Percentiles rank a stretch among this genome's conserved stretches.
Evolutionary conservation across 2,329 filamentous ascomycete species (phyloP).

Genomic region (Sporothrix globosa): DNA sequence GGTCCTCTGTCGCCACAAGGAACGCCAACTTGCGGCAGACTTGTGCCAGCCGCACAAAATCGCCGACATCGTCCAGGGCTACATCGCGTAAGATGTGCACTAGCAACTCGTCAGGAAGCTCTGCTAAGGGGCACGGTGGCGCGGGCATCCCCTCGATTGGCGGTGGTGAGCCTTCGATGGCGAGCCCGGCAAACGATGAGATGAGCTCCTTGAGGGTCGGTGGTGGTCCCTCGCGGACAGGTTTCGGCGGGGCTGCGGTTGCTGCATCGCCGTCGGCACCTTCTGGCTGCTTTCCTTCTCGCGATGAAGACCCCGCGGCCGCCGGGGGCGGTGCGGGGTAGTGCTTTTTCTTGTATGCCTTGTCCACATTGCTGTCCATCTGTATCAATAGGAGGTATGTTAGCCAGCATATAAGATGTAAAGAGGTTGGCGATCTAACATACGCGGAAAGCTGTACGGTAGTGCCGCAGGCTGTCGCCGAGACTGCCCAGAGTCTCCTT

Average conservation of each 20-base stretch:
- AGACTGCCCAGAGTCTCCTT: constrained; percentile 83
- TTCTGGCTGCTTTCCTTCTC: constrained; percentile 35
- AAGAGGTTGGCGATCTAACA: constrained; percentile 35
- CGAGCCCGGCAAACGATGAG: constrained; percentile 69
- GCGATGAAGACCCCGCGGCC: constrained; percentile 45
- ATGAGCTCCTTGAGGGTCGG: constrained; percentile 70
- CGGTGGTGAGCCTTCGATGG: constrained; percentile 69
- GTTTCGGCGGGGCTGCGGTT: constrained; percentile 56
- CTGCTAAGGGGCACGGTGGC: constrained; percentile 79
- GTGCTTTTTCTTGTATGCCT: constrained; percentile 87
- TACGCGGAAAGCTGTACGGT: constrained; percentile 87
- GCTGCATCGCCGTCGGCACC: background rate
- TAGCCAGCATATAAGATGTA: too few species aligned
- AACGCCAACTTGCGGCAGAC: constrained; percentile 89
- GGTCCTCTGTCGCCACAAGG: constrained; percentile 79
- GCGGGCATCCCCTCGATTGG: constrained; percentile 70
- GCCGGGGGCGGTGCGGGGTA: constrained; percentile 67
- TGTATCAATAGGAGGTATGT: constrained; percentile 42
- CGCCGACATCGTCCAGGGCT: constrained; percentile 73
- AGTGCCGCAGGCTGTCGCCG: constrained; percentile 84
- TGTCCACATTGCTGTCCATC: constrained; percentile 84
- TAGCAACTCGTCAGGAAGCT: constrained; percentile 81
- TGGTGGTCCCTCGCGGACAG: constrained; percentile 60
- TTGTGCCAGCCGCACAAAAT: constrained; percentile 72
- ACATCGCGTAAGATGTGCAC: constrained; percentile 75